Evolutionary conservation across 495 filamentous ascomycete species (phyloP), one percentile per base, ranked within the genome.

Genomic region (Cenococcum geophilum): DNA sequence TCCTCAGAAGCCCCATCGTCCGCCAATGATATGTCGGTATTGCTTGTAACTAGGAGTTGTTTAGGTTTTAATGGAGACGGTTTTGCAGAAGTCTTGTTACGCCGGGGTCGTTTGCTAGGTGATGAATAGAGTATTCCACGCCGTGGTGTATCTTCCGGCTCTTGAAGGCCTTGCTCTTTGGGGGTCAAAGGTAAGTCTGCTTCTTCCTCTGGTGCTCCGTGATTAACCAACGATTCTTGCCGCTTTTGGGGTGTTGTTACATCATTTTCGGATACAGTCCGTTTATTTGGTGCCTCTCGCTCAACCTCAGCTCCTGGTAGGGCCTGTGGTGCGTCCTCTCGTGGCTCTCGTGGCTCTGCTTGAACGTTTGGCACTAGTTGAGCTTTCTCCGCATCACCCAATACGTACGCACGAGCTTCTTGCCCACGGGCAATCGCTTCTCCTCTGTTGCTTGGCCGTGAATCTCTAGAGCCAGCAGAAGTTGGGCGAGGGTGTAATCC

Each of bases 91-190:
- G 40, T 57, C 37, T 64, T 70, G 21, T 18, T 32, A 32, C 55
- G 59, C 2, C 55, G 62, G 25, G 59, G 61, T 11, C 62, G 65
- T 34, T 62, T 70, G 59, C 53, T 66, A 11, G 68, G 68, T 11
- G 68, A 70, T 55, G 65, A 68, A 25, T 32, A 66, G 0, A 70
- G 53, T 36, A 70, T 62, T 5, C 68, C 65, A 23, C 65, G 58
- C 16, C 58, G 59, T n/a, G 61, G 61, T 27, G 62, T 64, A 47
- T 66, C 68, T 35, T 56, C 27, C 27, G 27, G 59, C 21, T 60
- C 35, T 12, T 34, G 1, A 35, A 40, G 21, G 16, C 37, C 43
- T 27, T 49, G 48, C 21, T 43, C 37, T 16, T 57, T 48, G 0
- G 68, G 60, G 23, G 65, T 59, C 12, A 42, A 36, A 32, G 65